Conservation (phyloP, 148 eudicot genomes). For the Amaranthus palmeri region DNA sequence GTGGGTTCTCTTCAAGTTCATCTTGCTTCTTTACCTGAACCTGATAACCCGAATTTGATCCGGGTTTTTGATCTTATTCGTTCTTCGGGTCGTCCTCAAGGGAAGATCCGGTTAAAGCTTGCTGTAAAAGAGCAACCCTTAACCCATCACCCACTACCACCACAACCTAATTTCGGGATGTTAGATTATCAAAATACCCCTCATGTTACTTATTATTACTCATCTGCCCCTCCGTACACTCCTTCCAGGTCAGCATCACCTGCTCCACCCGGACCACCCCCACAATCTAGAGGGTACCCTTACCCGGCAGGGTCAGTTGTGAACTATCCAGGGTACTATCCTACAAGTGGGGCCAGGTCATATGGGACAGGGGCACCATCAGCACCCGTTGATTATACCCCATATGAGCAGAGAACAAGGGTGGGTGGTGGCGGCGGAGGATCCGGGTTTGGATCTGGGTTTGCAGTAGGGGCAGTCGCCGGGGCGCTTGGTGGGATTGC, state of each 20-base stretch:
- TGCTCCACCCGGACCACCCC: constrained; percentile 21
- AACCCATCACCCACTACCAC: constrained; percentile 25
- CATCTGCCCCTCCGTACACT: constrained; percentile 50
- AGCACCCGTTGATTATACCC: constrained; percentile 60
- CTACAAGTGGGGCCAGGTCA: constrained; percentile 20
- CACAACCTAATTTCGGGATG: background rate
- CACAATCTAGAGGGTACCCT: constrained; percentile 10
- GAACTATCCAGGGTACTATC: constrained; percentile 16
- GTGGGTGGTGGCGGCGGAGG: constrained; percentile 25
- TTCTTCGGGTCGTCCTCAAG: constrained; percentile 77
- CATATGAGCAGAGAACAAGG: constrained; percentile 42
- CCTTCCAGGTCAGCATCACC: constrained; percentile 27
- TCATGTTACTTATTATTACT: constrained; percentile 47
- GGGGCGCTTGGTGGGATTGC: constrained; percentile 61
- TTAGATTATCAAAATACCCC: constrained; percentile 42
- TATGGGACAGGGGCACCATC: constrained; percentile 48
- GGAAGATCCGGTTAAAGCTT: constrained; percentile 62
- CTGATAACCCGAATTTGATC: constrained; percentile 26
- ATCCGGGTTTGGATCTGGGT: constrained; percentile 45
- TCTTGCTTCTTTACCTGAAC: constrained; percentile 39
- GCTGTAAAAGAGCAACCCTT: constrained; percentile 38
- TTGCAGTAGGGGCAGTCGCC: constrained; percentile 42
- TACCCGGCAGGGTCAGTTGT: constrained; percentile 14
- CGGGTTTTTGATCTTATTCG: constrained; percentile 48
- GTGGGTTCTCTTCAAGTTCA: constrained; percentile 52